Base-by-base conservation (phyloP, 2,329 filamentous ascomycete species). In the Colletotrichum camelliae region DNA sequence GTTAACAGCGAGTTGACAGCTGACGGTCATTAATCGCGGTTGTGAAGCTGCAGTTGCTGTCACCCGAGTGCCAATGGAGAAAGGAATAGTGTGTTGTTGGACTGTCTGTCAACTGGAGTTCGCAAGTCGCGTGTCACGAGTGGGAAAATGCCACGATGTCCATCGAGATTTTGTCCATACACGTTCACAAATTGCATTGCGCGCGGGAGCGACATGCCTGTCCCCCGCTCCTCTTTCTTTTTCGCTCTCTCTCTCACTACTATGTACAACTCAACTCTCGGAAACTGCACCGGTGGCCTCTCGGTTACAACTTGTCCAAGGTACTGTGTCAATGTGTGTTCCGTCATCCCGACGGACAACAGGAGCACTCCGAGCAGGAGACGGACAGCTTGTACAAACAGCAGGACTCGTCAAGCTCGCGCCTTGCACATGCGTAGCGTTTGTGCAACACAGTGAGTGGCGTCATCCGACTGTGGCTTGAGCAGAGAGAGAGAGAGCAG, bases 381-480 rank as follows among this genome's bases (percentile, higher is more conserved):
- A 10, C 4, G 65, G n/a, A 57, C 3, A 35, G 39, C 39, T 10
- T 43, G 39, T n/a, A 43, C 39, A n/a, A n/a, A 43, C 39, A 43
- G 9, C 39, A n/a, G 39, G 18, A 43, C 39, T 43, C 39, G 39
- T 43, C 39, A 43, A 7, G 64, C 18, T 31, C 12, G 4, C 27
- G 31, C 27, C 29, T 57, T 68, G 66, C 60, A 69, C 67, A 69
- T 69, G 67, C 72, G 69, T 43, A 43, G 37, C 48, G 18, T 43
- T 48, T 75, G 72, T 72, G 62, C 72, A 64, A 75, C 62, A 55
- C 58, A 67, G 72, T 75, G 72, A 21, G 21, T 21, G 21, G 72
- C 72, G 69, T 75, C 72, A 72, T 75, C 24, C 24, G 43, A 16
- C 61, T 72, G 72, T 75, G 72, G 72, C 72, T 75, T 71, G 62